Percentiles rank a stretch among this genome's conserved stretches.
Conservation (phyloP, 176 grass and related monocot genomes). For the Avena atlantica region DNA sequence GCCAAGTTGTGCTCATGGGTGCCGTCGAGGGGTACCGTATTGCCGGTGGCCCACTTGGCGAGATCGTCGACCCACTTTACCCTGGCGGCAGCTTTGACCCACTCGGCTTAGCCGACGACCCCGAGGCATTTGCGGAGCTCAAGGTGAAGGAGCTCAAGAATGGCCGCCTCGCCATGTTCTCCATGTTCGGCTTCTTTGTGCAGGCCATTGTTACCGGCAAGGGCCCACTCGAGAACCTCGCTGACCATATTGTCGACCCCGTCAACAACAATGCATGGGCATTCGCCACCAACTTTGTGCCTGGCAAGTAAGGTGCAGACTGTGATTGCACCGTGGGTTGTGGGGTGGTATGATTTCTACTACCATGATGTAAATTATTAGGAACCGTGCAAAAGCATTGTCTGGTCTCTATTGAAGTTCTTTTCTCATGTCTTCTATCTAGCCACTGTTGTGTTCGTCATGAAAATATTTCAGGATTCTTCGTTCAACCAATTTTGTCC, state of each 20-base stretch:
- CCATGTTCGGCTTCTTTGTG: slow-evolving; percentile 82
- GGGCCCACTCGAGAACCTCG: slow-evolving; percentile 77
- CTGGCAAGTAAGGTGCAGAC: slow-evolving; percentile 43
- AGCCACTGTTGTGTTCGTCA: too few species aligned
- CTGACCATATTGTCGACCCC: slow-evolving; percentile 64
- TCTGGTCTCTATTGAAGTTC: too few species aligned
- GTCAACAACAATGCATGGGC: slow-evolving; percentile 86
- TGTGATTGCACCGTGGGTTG: background rate
- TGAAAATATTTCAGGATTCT: too few species aligned
- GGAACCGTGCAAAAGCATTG: background rate
- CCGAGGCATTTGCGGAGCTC: slow-evolving; percentile 62
- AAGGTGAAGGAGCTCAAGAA: slow-evolving; percentile 99
- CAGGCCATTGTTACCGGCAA: slow-evolving; percentile 83
- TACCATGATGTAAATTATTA: slow-evolving; percentile 11
- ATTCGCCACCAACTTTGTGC: slow-evolving; percentile 85
- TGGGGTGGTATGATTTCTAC: background rate
- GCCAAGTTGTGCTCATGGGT: slow-evolving; percentile 81
- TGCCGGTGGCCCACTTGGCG: slow-evolving; percentile 65
- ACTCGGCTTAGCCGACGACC: slow-evolving; percentile 69
- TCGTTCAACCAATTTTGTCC: too few species aligned
- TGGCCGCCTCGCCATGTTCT: slow-evolving; percentile 92
- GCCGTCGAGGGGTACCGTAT: slow-evolving; percentile 71
- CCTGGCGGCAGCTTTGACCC: slow-evolving; percentile 75
- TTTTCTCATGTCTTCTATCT: too few species aligned
- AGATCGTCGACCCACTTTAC: slow-evolving; percentile 71